phyloP scores from a whole-genome alignment of 139 green algal species.

The Picochlorum sp. region DNA sequence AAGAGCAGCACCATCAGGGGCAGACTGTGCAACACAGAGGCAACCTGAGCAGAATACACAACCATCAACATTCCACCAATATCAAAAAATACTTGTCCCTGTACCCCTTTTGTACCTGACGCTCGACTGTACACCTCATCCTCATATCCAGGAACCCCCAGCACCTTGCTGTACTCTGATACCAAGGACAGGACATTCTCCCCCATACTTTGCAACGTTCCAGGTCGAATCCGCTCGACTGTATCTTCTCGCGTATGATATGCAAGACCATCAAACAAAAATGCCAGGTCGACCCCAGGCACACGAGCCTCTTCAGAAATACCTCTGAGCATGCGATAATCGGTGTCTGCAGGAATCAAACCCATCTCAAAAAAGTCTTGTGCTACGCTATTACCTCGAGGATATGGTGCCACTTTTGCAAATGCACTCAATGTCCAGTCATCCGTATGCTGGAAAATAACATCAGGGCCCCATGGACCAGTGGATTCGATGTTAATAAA shows the following conservation, averaged over 20 bases:
- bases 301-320: slow-evolving; percentile 30
- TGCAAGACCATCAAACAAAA: slow-evolving; percentile 44
- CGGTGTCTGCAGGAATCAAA: slow-evolving; percentile 66
- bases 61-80: slow-evolving; percentile 16
- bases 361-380: slow-evolving; percentile 52
- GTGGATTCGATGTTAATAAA: slow-evolving; percentile 75
- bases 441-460: slow-evolving; percentile 65
- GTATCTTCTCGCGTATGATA: slow-evolving; percentile 59
- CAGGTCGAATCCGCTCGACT: slow-evolving; percentile 35
- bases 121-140: background rate
- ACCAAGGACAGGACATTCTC: slow-evolving; percentile 32
- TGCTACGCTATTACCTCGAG: slow-evolving; percentile 43
- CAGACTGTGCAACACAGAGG: slow-evolving; percentile 21
- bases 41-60: slow-evolving; percentile 24
- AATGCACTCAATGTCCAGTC: slow-evolving; percentile 46
- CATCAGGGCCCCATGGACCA: slow-evolving; percentile 50
- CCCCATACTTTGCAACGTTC: slow-evolving; percentile 56
- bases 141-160: slow-evolving; percentile 13
- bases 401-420: slow-evolving; percentile 26
- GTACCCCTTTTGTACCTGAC: background rate
- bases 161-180: slow-evolving; percentile 25
- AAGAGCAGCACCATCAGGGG: slow-evolving; percentile 20
- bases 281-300: slow-evolving; percentile 61
- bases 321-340: slow-evolving; percentile 63
- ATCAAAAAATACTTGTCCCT: slow-evolving; percentile 20